Base-by-base conservation (phyloP, 129 eudicot genomes). In the Flaveria trinervia region DNA sequence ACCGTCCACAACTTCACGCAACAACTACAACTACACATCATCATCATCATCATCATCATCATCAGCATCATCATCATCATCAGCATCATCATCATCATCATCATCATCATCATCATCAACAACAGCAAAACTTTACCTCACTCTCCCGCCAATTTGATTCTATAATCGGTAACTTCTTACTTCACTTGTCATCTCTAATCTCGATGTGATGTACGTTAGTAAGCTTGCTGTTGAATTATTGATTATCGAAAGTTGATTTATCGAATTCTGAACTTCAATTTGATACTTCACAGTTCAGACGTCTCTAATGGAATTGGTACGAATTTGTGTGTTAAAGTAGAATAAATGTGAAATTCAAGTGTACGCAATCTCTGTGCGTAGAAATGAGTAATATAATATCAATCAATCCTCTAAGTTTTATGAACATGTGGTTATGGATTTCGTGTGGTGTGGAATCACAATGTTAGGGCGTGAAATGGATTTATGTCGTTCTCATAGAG, bases 121-220 rank as follows among this genome's bases (percentile, higher is more conserved):
- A 23, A 1, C 30, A 11, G 12, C 2, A 36, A 0, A 64, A 36
- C 41, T 36, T 36, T 5, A 36, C 7, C 28, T 1, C 66, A 7
- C 11, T 10, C 74, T 73, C 43, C 22, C 54, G 46, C 33, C 64
- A 59, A 60, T 6, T 66, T 39, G 45, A 70, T 48, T 18, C 52
- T 59, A 13, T 46, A 70, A 45, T 78, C 44, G 71, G 71, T 78
- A 78, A 68, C 48, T 36, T 66, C 1, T 59, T 59, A 15, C 39
- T 46, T 48, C 36, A 10, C 1, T 48, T 25, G 44, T 57, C 52
- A 44, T 56, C 59, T 62, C 48, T 55, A 12, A 55, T 41, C 9
- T 55, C 45, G 43, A 18, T 22, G 39, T 39, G 44, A 18, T 22
- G 25, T 10, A 62, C 68, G 18, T 62, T 62, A 62, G 33, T 44